Evolutionary conservation across 306 rosid species (phyloP), one percentile per base, ranked within the genome.

Genomic region (Psophocarpus tetragonolobus): DNA sequence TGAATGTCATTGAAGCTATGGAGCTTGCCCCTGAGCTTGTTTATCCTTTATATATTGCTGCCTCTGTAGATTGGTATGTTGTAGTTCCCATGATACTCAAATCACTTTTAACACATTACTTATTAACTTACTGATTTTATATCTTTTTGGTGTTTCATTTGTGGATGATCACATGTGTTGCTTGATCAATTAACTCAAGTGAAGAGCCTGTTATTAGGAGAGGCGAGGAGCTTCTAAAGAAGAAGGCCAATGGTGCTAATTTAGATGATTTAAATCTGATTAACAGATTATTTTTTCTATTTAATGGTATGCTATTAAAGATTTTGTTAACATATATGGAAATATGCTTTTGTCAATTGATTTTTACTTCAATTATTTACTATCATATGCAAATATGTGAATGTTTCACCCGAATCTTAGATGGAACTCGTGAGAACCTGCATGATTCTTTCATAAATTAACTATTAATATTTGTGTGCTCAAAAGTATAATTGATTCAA

Each of bases 171-270:
- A 80, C 73, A 64, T 76, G 75, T 67, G 74, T 57, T 82, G 58
- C 72, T 47, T 85, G 78, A 73, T 88, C 85, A 81, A 78, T 82
- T 86, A 65, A 83, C 86, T 87, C 86, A 81, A 94, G 98, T 87
- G 95, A 94, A 78, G 98, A 94, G 91, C 83, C 87, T 47, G 92
- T 90, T 80, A 81, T 89, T 78, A 94, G 90, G 90, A 88, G 89
- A 86, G 98, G 97, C 78, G 98, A 94, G 89, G 97, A 90, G 85
- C 97, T 94, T 83, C 71, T 92, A 73, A 94, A 93, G 95, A 91
- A 91, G 96, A 94, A 92, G 88, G 97, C 92, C 80, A 75, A 84
- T 77, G 85, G 87, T 66, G 92, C 93, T 74, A 89, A 88, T 85
- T 85, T 94, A 76, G 98, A 94, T 67, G 95, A 92, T 88, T 82